phyloP scores from a whole-genome alignment of 2,329 filamentous ascomycete genomes.

The Clonostachys sp. region DNA sequence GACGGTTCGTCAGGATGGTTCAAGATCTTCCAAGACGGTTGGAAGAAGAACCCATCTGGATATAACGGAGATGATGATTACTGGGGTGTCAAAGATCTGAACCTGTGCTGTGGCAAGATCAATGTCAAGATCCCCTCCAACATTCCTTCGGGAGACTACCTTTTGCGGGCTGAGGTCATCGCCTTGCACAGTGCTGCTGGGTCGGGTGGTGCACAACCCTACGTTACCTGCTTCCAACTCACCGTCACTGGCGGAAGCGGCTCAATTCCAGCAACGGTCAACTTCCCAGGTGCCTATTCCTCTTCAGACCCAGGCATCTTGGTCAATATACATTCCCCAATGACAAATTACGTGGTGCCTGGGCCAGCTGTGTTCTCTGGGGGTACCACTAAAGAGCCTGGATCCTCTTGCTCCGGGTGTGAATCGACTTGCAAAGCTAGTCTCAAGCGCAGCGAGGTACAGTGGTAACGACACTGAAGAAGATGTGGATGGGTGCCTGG shows the following conservation, averaged over 20 bases:
- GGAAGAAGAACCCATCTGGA: slow-evolving; percentile 19
- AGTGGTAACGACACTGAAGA: too few relatives aligned
- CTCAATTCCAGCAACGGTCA: slow-evolving; percentile 11
- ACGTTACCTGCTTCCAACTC: slow-evolving; percentile 17
- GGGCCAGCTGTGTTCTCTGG: slow-evolving; percentile 33
- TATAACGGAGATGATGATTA: slow-evolving; percentile 34
- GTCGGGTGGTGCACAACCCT: slow-evolving; percentile 29
- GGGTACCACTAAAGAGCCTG: slow-evolving; percentile 31
- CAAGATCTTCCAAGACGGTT: slow-evolving; percentile 46
- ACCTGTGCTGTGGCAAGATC: slow-evolving; percentile 31
- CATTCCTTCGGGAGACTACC: slow-evolving; percentile 45
- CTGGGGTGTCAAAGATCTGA: slow-evolving; percentile 36
- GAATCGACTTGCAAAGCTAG: slow-evolving; percentile 1
- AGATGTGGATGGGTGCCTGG: too few relatives aligned
- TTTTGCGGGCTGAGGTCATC: slow-evolving; percentile 48
- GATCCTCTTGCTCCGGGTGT: slow-evolving; percentile 22
- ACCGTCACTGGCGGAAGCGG: slow-evolving; percentile 15
- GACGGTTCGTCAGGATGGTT: slow-evolving; percentile 39
- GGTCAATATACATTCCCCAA: slow-evolving; percentile 23
- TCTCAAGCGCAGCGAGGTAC: too few relatives aligned
- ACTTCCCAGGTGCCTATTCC: slow-evolving; percentile 14
- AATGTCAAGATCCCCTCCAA: slow-evolving; percentile 36
- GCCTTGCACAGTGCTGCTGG: slow-evolving; percentile 38
- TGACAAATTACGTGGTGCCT: slow-evolving; percentile 32
- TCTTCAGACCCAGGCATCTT: slow-evolving; percentile 11